phyloP scores from a whole-genome alignment of 805 yeast genomes.

The Kazachstania martiniae region DNA sequence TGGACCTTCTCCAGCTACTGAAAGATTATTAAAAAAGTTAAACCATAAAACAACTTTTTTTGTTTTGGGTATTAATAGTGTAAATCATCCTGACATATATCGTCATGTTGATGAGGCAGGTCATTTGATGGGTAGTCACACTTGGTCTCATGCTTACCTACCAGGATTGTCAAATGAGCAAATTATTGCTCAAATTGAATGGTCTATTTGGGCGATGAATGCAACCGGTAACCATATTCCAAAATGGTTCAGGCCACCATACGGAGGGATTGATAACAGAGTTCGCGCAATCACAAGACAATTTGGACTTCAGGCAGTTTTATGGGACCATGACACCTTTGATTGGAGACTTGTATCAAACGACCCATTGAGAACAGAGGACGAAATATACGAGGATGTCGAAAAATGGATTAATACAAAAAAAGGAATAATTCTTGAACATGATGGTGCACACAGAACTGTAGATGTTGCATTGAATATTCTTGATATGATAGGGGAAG shows the following conservation, averaged over 20 bases:
- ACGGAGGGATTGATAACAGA: conserved; percentile 87
- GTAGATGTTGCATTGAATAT: conserved; percentile 60
- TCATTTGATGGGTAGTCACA: conserved; percentile 78
- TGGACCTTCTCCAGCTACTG: conserved; percentile 76
- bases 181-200: conserved; percentile 78
- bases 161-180: conserved; percentile 72
- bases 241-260: conserved; percentile 92
- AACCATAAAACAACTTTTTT: conserved; percentile 63
- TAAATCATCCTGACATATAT: conserved; percentile 67
- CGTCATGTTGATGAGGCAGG: conserved; percentile 44
- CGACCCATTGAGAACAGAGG: conserved; percentile 35
- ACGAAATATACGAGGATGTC: conserved; percentile 47
- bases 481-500: conserved; percentile 41
- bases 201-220: conserved; percentile 98
- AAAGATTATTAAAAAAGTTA: conserved; percentile 44
- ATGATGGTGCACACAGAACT: conserved; percentile 61
- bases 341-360: conserved; percentile 71
- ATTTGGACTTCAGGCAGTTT: conserved; percentile 77
- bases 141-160: conserved; percentile 85
- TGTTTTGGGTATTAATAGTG: conserved; percentile 72
- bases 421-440: conserved; percentile 73
- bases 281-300: conserved; percentile 68
- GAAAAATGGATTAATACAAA: conserved; percentile 36
- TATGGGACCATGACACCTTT: conserved; percentile 87
- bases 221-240: conserved; percentile 85